These are phyloP conservation scores for Alternaria incomplexa DNA, from an alignment of 2,329 filamentous ascomycete species.

Conservation along the genomic window DNA sequence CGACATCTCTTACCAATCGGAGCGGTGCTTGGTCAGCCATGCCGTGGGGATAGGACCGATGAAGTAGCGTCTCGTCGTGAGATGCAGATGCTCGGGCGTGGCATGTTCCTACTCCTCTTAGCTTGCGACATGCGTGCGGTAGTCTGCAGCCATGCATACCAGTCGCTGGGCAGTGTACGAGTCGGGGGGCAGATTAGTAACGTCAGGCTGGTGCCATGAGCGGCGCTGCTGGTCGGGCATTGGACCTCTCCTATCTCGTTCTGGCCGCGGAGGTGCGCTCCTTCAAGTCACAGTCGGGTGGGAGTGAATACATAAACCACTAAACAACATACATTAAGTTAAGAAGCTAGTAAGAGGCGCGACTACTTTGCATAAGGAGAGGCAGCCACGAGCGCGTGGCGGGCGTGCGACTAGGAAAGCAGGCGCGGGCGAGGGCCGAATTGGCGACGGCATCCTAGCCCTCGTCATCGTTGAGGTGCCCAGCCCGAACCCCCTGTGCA, in stretches of 20 bases:
- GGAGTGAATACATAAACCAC: constrained; percentile 14
- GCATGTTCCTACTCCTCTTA: constrained; percentile 60
- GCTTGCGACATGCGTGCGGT: background rate
- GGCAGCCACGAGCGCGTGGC: constrained; percentile 21
- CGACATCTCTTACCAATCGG: background rate
- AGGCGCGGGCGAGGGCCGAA: constrained; percentile 11
- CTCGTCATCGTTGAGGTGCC: constrained; percentile 26
- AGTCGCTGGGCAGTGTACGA: constrained; percentile 63
- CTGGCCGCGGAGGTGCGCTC: constrained; percentile 23
- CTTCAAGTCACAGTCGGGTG: constrained; percentile 13
- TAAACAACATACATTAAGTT: constrained; percentile 23
- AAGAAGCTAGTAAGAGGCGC: constrained; percentile 5
- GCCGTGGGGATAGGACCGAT: constrained; percentile 64
- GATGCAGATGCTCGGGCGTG: constrained; percentile 65
- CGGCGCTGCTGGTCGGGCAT: constrained; percentile 39
- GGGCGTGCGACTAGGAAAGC: constrained; percentile 20
- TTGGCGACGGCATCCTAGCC: constrained; percentile 7
- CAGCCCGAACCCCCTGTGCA: background rate
- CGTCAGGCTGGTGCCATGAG: constrained; percentile 44
- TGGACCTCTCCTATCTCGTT: constrained; percentile 24
- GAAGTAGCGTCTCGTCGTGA: constrained; percentile 67
- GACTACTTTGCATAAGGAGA: constrained; percentile 16
- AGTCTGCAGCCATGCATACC: constrained; percentile 42
- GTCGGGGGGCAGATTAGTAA: constrained; percentile 50
- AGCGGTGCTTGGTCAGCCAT: constrained; percentile 11